Evolutionary conservation across 768 basidiomycete species (phyloP).

Genomic region (Amanita muscaria): DNA sequence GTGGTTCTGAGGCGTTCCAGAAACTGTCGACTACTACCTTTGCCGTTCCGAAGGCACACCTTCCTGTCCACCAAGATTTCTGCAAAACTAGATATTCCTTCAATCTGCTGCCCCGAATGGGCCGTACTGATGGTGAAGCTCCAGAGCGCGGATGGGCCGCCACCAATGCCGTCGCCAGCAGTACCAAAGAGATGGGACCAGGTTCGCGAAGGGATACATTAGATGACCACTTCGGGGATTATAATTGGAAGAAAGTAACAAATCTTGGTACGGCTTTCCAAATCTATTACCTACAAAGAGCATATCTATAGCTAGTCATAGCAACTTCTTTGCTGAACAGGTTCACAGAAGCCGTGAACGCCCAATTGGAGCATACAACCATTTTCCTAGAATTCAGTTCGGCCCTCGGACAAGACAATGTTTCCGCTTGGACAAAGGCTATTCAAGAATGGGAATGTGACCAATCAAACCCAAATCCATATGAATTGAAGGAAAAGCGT

Average conservation of each 20-base stretch:
- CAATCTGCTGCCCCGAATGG: slow-evolving; percentile 15
- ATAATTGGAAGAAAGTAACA: slow-evolving; percentile 8
- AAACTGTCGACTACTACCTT: slow-evolving; percentile 1
- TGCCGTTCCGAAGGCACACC: slow-evolving; percentile 14
- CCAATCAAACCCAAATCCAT: slow-evolving; percentile 15
- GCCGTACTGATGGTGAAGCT: slow-evolving; percentile 23
- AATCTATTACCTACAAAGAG: background rate
- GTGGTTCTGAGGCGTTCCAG: background rate
- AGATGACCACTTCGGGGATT: slow-evolving; percentile 18
- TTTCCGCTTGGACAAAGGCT: slow-evolving; percentile 13
- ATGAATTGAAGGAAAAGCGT: slow-evolving; percentile 4
- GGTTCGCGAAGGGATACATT: slow-evolving; percentile 19
- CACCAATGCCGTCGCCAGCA: slow-evolving; percentile 16
- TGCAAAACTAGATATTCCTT: slow-evolving; percentile 17
- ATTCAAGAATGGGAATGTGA: slow-evolving; percentile 19
- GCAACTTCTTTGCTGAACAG: slow-evolving; percentile 9
- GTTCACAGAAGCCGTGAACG: slow-evolving; percentile 8
- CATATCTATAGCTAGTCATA: background rate
- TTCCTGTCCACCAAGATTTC: background rate
- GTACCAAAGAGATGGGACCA: slow-evolving; percentile 25
- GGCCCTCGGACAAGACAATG: background rate
- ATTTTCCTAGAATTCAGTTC: slow-evolving; percentile 11
- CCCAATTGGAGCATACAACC: slow-evolving; percentile 5
- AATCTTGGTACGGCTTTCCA: background rate
- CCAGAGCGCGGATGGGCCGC: slow-evolving; percentile 23